Conservation (phyloP, 108 stramenopile genomes). For the Skeletonema tropicum region DNA sequence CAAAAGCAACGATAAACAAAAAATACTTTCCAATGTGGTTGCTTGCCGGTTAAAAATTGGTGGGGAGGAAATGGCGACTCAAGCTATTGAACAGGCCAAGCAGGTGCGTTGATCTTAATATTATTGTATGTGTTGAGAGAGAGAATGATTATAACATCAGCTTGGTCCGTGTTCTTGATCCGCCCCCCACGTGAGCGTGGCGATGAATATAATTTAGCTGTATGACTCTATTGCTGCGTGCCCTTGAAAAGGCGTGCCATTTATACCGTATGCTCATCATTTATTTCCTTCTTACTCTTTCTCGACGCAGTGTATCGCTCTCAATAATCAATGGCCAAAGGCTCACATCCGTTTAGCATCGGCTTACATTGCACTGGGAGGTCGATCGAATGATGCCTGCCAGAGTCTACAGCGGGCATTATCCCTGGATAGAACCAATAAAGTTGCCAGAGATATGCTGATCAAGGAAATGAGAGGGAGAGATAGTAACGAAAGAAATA, state of each 20-base stretch:
- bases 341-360: slow-evolving; percentile 80
- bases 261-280: background rate
- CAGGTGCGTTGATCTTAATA: background rate
- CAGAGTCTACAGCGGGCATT: slow-evolving; percentile 72
- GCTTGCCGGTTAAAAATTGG: slow-evolving; percentile 82
- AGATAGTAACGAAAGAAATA: slow-evolving; percentile 25
- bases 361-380: slow-evolving; percentile 76
- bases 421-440: slow-evolving; percentile 65
- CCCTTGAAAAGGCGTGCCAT: background rate
- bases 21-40: slow-evolving; percentile 45
- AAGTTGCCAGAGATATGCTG: slow-evolving; percentile 72
- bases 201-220: slow-evolving; percentile 39
- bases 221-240: slow-evolving; percentile 23
- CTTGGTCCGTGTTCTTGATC: slow-evolving; percentile 55
- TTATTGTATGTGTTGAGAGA: background rate
- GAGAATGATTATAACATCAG: slow-evolving; percentile 30
- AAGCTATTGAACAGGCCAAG: background rate
- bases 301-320: slow-evolving; percentile 56
- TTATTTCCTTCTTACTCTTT: background rate
- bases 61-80: slow-evolving; percentile 50
- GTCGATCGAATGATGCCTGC: slow-evolving; percentile 85
- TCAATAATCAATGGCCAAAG: slow-evolving; percentile 78
- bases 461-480: slow-evolving; percentile 63
- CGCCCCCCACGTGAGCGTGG: slow-evolving; percentile 56
- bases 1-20: slow-evolving; percentile 41